A percentile compares a stretch with the other conserved stretches of the same genome.
These are phyloP conservation scores for Thermochaetoides thermophila DNA, from an alignment of 495 filamentous ascomycete genomes.

Conservation along the genomic window DNA sequence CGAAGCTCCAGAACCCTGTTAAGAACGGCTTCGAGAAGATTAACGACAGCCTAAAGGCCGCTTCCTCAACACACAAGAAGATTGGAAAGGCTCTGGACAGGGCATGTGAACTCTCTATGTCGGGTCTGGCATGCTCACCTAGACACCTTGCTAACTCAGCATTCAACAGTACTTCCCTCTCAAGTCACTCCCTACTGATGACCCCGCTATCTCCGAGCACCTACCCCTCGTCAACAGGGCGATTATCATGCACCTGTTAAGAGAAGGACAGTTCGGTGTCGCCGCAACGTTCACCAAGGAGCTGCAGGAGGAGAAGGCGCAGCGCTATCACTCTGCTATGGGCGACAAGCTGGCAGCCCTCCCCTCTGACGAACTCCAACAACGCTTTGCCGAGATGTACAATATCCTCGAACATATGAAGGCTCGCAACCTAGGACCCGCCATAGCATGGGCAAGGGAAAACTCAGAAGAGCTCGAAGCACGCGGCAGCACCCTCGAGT, in stretches of 20 bases:
- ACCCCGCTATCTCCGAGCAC: constrained; percentile 68
- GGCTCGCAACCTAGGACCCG: constrained; percentile 56
- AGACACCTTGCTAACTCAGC: not conserved
- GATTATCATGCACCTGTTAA: constrained; percentile 88
- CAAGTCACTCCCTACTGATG: constrained; percentile 62
- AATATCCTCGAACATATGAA: constrained; percentile 66
- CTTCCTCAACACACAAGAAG: constrained; percentile 59
- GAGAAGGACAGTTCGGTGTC: constrained; percentile 84
- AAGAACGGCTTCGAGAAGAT: constrained; percentile 64
- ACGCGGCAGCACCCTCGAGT: constrained; percentile 84
- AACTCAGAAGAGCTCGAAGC: constrained; percentile 57
- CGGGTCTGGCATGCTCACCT: constrained; percentile 3
- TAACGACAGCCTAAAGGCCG: constrained; percentile 63
- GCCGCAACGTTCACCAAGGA: constrained; percentile 70
- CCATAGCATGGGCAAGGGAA: constrained; percentile 70
- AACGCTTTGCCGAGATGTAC: constrained; percentile 81
- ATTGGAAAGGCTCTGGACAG: constrained; percentile 75
- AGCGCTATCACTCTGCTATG: not conserved
- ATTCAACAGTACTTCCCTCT: constrained; percentile 53
- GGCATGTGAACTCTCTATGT: constrained; percentile 26
- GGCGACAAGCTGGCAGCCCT: constrained; percentile 35
- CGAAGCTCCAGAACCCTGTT: constrained; percentile 71
- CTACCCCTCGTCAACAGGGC: constrained; percentile 71
- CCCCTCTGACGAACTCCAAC: constrained; percentile 52
- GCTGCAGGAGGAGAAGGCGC: constrained; percentile 19